Evolutionary conservation across 371 early-diverging fungal genomes (phyloP).

Genomic region (Mucor indicus): DNA sequence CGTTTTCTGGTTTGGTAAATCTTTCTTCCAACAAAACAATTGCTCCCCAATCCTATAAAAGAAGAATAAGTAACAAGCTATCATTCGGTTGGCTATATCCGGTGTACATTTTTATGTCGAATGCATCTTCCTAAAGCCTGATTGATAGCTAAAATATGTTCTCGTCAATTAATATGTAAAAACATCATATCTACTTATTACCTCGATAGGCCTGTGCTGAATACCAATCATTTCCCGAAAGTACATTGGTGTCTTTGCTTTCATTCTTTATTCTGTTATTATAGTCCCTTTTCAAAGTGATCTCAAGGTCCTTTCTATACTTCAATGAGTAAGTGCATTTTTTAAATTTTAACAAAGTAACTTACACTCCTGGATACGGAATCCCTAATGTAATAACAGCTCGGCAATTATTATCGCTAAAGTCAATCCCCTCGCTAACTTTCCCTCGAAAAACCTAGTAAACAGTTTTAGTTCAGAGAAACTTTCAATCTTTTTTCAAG

Average conservation of each 20-base stretch:
- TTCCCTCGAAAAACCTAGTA: conserved; percentile 81
- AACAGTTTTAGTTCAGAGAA: no score
- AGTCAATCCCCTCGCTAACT: conserved; percentile 95
- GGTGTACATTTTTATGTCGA: conserved; percentile 76
- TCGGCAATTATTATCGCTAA: conserved; percentile 83
- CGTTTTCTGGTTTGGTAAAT: conserved; percentile 31
- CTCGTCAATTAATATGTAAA: not conserved
- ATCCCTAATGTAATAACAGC: conserved; percentile 92
- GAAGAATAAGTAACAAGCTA: not conserved
- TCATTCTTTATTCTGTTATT: conserved; percentile 22
- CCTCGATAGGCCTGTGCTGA: conserved; percentile 79
- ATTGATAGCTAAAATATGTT: conserved; percentile 85
- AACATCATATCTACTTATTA: not conserved
- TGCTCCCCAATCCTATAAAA: conserved; percentile 56
- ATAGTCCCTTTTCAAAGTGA: conserved; percentile 39
- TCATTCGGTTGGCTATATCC: conserved; percentile 5
- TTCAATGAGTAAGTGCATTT: no score
- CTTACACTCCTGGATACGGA: conserved; percentile 75
- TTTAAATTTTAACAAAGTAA: no score
- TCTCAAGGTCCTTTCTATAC: conserved; percentile 38
- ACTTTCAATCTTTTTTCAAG: no score
- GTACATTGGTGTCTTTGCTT: conserved; percentile 1
- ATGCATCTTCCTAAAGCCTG: conserved; percentile 95
- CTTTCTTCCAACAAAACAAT: conserved; percentile 66
- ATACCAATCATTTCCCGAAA: conserved; percentile 56